These are phyloP conservation scores for Phycomyces blakesleeanus DNA, from an alignment of 192 early-diverging fungal species.

Conservation along the genomic window DNA sequence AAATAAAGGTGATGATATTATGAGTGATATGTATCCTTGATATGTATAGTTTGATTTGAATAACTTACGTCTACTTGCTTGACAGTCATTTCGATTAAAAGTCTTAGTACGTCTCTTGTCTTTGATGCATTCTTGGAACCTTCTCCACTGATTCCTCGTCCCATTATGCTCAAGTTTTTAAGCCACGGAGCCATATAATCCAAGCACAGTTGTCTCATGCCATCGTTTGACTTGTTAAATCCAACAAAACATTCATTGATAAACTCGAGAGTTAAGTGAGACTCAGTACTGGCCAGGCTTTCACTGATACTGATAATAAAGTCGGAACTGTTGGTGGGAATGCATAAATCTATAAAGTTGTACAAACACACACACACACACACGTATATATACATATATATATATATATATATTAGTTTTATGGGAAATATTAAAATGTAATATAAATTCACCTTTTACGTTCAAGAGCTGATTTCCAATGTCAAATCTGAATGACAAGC, in stretches of 20 bases:
- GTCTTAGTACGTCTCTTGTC: slow-evolving; percentile 68
- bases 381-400: no score
- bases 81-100: slow-evolving; percentile 79
- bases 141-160: slow-evolving; percentile 38
- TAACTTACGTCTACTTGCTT: slow-evolving; percentile 50
- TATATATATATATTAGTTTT: no score
- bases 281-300: slow-evolving; percentile 64
- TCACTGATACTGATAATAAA: slow-evolving; percentile 81
- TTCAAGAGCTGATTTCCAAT: slow-evolving; percentile 73
- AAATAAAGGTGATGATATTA: no score
- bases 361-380: no score
- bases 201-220: slow-evolving; percentile 72
- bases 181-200: slow-evolving; percentile 91
- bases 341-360: slow-evolving; percentile 78
- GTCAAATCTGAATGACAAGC: slow-evolving; percentile 74
- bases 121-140: slow-evolving; percentile 51
- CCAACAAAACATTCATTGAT: slow-evolving; percentile 77
- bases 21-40: no score
- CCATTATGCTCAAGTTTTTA: slow-evolving; percentile 63
- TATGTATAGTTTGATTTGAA: not conserved
- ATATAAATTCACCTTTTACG: slow-evolving; percentile 58
- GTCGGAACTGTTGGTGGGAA: slow-evolving; percentile 83
- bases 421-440: no score
- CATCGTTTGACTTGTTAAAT: slow-evolving; percentile 65
- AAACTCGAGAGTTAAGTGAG: slow-evolving; percentile 84